Conservation (phyloP, 441 rosid genomes). For the Rhodomyrtus psidioides region DNA sequence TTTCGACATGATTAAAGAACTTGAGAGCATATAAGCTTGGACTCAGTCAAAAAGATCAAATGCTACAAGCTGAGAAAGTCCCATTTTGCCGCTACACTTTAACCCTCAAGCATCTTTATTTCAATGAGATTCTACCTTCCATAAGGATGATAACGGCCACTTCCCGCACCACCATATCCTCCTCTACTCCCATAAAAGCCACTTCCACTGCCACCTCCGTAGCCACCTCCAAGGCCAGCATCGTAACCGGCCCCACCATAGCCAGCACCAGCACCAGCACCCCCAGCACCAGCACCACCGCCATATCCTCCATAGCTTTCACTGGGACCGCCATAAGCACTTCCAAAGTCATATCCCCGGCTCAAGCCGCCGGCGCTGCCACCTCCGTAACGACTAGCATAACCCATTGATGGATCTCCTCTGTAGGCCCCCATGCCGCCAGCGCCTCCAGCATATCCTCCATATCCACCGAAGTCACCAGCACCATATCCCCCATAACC, state of each 20-base stretch:
- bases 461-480: conserved; percentile 70
- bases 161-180: conserved; percentile 57
- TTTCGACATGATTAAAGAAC: neutral
- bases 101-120: neutral
- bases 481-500: conserved; percentile 54
- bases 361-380: conserved; percentile 16
- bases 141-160: conserved; percentile 84
- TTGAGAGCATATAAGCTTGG: neutral
- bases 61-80: conserved; percentile 1
- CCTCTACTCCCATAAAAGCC: conserved; percentile 10
- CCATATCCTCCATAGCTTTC: conserved; percentile 49
- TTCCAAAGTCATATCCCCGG: conserved; percentile 70
- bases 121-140: conserved; percentile 45
- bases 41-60: neutral
- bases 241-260: conserved; percentile 43
- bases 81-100: neutral
- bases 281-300: conserved; percentile 20
- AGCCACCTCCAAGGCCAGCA: conserved; percentile 33
- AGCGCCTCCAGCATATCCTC: conserved; percentile 54
- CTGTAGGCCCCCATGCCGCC: conserved; percentile 65
- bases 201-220: conserved; percentile 27
- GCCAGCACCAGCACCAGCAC: conserved; percentile 48
- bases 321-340: conserved; percentile 33
- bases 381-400: conserved; percentile 78
- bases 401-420: conserved; percentile 71